Evolutionary conservation across 805 yeast genomes (phyloP).

Genomic region (Debaryomyces prosopidis): DNA sequence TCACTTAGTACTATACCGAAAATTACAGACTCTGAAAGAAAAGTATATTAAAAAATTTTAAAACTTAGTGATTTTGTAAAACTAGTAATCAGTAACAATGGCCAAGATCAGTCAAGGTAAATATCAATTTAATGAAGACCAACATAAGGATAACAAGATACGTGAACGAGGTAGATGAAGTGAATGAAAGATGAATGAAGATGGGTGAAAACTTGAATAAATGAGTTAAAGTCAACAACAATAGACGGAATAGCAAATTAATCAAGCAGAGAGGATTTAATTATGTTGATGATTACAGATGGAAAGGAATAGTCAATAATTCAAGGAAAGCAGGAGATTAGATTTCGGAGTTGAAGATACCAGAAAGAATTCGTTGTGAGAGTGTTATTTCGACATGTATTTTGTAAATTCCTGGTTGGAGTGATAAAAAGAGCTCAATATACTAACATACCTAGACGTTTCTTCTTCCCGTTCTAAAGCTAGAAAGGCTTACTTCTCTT

Average conservation of each 20-base stretch:
- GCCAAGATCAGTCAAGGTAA: constrained; percentile 67
- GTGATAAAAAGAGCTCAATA: not conserved
- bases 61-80: constrained; percentile 7
- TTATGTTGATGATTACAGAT: too few relatives aligned
- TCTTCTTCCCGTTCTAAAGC: constrained; percentile 99
- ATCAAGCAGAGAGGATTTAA: too few relatives aligned
- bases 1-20: constrained; percentile 6
- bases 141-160: not conserved
- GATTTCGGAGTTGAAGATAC: too few relatives aligned
- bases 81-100: constrained; percentile 37
- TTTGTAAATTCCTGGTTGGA: not conserved
- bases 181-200: not conserved
- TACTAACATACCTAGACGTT: constrained; percentile 71
- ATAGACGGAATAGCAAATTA: too few relatives aligned
- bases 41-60: constrained; percentile 5
- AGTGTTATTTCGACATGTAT: not conserved
- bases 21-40: constrained; percentile 3
- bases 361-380: too few relatives aligned
- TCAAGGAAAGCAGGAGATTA: too few relatives aligned
- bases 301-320: too few relatives aligned
- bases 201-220: not conserved
- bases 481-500: constrained; percentile 99
- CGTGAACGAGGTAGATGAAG: not conserved
- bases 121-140: constrained; percentile 15
- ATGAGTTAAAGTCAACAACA: too few relatives aligned